Evolutionary conservation across 768 basidiomycete genomes (phyloP).

Genomic region (Dioszegia hungarica): DNA sequence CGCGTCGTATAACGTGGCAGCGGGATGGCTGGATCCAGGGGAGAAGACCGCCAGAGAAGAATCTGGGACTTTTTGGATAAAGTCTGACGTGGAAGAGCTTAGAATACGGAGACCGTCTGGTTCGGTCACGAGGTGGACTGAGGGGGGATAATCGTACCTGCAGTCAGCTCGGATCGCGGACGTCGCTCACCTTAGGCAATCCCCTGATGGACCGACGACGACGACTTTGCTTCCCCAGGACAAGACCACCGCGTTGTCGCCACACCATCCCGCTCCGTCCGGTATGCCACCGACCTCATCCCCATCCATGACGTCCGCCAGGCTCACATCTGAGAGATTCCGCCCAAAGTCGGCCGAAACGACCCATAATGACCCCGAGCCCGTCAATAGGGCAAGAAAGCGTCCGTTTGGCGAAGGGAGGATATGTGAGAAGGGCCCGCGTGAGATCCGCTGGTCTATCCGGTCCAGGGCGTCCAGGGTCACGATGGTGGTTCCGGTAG

Average conservation of each 20-base stretch:
- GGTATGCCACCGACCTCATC: constrained; percentile 42
- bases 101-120: constrained; percentile 83
- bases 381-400: constrained; percentile 74
- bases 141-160: constrained; percentile 75
- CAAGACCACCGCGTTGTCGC: constrained; percentile 85
- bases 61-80: constrained; percentile 87
- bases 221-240: constrained; percentile 73
- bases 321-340: constrained; percentile 77
- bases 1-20: constrained; percentile 88
- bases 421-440: constrained; percentile 83
- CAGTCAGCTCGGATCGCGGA: background rate
- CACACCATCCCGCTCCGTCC: constrained; percentile 85
- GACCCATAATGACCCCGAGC: constrained; percentile 71
- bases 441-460: constrained; percentile 77
- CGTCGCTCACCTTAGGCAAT: constrained; percentile 66
- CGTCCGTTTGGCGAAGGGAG: constrained; percentile 92
- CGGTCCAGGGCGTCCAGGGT: constrained; percentile 83
- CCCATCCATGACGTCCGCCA: constrained; percentile 20
- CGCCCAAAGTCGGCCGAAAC: constrained; percentile 92
- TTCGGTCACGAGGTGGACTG: constrained; percentile 75
- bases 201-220: constrained; percentile 88
- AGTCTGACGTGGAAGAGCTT: constrained; percentile 71
- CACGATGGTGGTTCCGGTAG: constrained; percentile 71
- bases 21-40: constrained; percentile 85
- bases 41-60: constrained; percentile 77